phyloP scores from a whole-genome alignment of 2,329 filamentous ascomycete species.

The Neobulgaria alba region DNA sequence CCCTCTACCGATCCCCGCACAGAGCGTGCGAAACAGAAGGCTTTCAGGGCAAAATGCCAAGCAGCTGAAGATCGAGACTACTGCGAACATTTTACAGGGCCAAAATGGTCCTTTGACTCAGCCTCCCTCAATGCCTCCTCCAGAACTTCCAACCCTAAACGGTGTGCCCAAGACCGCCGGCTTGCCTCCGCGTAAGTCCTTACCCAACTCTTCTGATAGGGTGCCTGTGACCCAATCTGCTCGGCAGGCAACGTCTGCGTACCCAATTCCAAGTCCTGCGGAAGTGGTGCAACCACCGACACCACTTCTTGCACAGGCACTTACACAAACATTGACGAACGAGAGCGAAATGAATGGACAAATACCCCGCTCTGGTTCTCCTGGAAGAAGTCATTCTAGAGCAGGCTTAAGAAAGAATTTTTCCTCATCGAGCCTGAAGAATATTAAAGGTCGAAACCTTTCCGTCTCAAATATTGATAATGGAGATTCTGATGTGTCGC shows the following conservation, averaged over 20 bases:
- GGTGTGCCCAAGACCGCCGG: constrained; percentile 23
- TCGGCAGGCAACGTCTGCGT: constrained; percentile 23
- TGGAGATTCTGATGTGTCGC: constrained; percentile 56
- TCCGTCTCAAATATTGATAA: constrained; percentile 56
- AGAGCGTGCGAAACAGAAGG: constrained; percentile 63
- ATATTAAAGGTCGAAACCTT: constrained; percentile 65
- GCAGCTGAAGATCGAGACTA: constrained; percentile 83
- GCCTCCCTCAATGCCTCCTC: constrained; percentile 23
- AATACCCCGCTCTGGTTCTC: constrained; percentile 42
- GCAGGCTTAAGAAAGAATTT: constrained; percentile 53
- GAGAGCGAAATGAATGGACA: constrained; percentile 30
- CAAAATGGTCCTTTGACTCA: constrained; percentile 13
- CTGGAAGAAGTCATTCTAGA: constrained; percentile 38
- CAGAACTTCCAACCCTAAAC: constrained; percentile 14
- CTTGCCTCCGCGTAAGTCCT: constrained; percentile 13
- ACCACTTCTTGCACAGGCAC: constrained; percentile 15
- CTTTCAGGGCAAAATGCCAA: constrained; percentile 73
- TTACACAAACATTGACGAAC: constrained; percentile 21
- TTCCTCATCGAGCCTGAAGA: constrained; percentile 61
- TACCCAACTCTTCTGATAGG: constrained; percentile 8
- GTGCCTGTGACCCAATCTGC: constrained; percentile 20
- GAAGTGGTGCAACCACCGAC: constrained; percentile 26
- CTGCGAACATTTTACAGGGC: constrained; percentile 12
- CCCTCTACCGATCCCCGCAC: constrained; percentile 31
- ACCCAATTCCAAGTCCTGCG: constrained; percentile 17